A percentile compares a stretch with the other conserved stretches of the same genome.
Conservation (phyloP, 371 early-diverging fungal genomes). For the Mortierella sp. region DNA sequence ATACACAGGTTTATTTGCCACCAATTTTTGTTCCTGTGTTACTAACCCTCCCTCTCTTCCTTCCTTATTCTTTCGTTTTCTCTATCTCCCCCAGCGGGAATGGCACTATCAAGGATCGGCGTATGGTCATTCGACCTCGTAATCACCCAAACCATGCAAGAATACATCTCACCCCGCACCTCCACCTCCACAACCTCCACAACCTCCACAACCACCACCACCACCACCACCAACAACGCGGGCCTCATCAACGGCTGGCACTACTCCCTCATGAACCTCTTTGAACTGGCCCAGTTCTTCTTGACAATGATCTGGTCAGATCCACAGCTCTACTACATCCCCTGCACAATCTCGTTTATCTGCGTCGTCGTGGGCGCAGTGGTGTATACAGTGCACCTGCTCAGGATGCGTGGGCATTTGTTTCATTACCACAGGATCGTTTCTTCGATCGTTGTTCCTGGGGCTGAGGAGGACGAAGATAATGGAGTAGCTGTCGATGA, state of each 20-base stretch:
- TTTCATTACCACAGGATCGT: slow-evolving; percentile 55
- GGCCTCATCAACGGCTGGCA: slow-evolving; percentile 64
- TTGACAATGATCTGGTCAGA: slow-evolving; percentile 59
- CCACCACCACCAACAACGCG: slow-evolving; percentile 26
- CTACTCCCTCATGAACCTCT: slow-evolving; percentile 63
- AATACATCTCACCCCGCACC: slow-evolving; percentile 31
- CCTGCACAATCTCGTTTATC: slow-evolving; percentile 56
- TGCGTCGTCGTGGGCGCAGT: slow-evolving; percentile 58
- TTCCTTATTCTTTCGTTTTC: not conserved
- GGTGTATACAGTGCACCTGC: slow-evolving; percentile 55
- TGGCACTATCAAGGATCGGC: slow-evolving; percentile 61
- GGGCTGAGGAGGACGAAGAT: slow-evolving; percentile 28
- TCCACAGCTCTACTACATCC: slow-evolving; percentile 59
- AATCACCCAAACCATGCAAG: slow-evolving; percentile 66
- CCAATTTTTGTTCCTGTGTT: not conserved
- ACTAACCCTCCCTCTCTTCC: not conserved
- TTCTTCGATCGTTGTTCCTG: not conserved
- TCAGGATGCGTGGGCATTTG: slow-evolving; percentile 60
- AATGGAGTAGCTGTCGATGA: no score
- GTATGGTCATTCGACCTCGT: slow-evolving; percentile 69
- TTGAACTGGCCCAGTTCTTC: slow-evolving; percentile 58
- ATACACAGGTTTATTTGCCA: not conserved
- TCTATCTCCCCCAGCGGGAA: slow-evolving; percentile 51
- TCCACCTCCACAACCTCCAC: not conserved
- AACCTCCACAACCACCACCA: not conserved